Conservation (phyloP, 371 early-diverging fungal species). For the Massospora cicadina region DNA sequence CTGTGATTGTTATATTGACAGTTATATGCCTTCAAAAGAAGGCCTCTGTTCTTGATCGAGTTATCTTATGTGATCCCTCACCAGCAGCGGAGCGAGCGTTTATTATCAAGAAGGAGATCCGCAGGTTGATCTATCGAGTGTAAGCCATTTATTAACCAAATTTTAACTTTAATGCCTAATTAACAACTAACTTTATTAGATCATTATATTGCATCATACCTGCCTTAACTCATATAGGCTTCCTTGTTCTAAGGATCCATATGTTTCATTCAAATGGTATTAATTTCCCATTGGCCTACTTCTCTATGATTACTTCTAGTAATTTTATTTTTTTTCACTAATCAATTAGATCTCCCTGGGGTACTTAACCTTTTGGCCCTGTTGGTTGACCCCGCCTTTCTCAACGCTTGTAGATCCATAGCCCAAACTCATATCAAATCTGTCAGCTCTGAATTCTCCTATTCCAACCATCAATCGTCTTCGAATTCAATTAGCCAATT, state of each 20-base stretch:
- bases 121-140: neutral
- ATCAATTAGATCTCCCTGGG: neutral
- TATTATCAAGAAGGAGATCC: neutral
- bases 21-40: neutral
- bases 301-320: neutral
- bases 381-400: neutral
- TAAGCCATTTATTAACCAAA: no score
- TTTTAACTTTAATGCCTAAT: neutral
- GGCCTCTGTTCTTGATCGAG: neutral
- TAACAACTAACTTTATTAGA: neutral
- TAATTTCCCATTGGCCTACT: neutral
- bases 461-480: neutral
- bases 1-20: constrained; percentile 1
- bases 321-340: neutral
- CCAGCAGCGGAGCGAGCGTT: neutral
- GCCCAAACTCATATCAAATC: no score
- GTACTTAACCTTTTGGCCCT: neutral
- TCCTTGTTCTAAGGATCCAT: neutral
- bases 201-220: constrained; percentile 1
- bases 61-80: neutral
- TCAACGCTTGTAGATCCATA: neutral
- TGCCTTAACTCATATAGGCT: neutral
- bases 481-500: neutral
- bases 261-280: neutral
- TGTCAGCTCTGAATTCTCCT: neutral